A percentile compares a stretch with the other conserved stretches of the same genome.
phyloP scores from a whole-genome alignment of 352 stramenopile genomes.

The Phytophthora hibernalis region DNA sequence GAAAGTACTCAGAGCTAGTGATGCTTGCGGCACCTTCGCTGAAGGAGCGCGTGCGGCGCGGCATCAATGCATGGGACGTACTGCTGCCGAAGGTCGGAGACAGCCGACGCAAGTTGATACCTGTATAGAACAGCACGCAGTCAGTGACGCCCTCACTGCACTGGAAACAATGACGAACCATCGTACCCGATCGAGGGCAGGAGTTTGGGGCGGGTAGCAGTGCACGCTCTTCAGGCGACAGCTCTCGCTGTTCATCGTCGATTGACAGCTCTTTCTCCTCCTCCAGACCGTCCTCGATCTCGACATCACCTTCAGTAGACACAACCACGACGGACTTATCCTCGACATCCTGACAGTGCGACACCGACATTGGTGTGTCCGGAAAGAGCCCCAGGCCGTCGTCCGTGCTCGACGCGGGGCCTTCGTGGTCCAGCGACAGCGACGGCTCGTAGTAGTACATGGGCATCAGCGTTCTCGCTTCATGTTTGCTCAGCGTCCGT shows the following conservation, averaged over 20 bases:
- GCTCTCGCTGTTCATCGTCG: conserved; percentile 11
- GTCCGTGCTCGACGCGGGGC: conserved; percentile 24
- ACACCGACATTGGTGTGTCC: conserved; percentile 24
- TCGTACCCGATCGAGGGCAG: conserved; percentile 39
- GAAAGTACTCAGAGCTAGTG: conserved; percentile 1
- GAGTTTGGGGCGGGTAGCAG: conserved; percentile 42
- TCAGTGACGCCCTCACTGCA: neutral
- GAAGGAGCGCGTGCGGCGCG: conserved; percentile 35
- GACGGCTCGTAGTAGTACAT: conserved; percentile 51
- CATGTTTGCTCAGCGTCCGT: conserved; percentile 25
- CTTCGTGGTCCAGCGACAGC: conserved; percentile 41
- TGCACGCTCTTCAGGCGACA: conserved; percentile 25
- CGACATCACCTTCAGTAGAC: conserved; percentile 27
- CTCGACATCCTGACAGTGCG: conserved; percentile 7
- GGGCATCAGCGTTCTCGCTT: conserved; percentile 43
- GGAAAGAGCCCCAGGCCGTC: conserved; percentile 23
- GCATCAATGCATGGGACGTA: conserved; percentile 16
- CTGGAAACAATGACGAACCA: neutral
- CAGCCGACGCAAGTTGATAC: conserved; percentile 38
- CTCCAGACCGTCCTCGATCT: conserved; percentile 21
- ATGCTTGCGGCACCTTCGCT: conserved; percentile 19
- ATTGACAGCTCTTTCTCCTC: conserved; percentile 1
- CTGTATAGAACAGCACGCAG: conserved; percentile 12
- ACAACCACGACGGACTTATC: conserved; percentile 37
- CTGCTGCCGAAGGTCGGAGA: conserved; percentile 37